These are phyloP conservation scores for Sabuloglossum arenarium DNA, from an alignment of 495 filamentous ascomycete species.

Conservation along the genomic window DNA sequence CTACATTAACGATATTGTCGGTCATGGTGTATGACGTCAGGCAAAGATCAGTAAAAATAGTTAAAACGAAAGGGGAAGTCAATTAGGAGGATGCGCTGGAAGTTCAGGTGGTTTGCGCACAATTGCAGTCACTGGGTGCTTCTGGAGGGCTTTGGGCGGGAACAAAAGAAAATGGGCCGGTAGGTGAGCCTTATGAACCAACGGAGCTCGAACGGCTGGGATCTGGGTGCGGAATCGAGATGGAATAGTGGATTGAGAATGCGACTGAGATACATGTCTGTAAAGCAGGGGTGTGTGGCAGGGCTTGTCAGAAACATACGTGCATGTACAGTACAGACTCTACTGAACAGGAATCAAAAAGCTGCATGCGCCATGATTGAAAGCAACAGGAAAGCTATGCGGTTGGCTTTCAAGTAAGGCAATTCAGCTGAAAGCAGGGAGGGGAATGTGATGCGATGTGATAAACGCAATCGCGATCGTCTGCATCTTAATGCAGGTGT, in stretches of 20 bases:
- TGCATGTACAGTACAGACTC: too few species aligned
- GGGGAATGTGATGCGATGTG: neutral
- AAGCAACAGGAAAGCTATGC: neutral
- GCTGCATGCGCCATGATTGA: neutral
- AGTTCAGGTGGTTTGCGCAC: neutral
- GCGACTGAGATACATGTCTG: neutral
- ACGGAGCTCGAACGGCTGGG: neutral
- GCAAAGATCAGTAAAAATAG: neutral
- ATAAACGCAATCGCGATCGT: neutral
- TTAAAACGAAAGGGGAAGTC: neutral
- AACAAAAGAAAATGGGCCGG: neutral
- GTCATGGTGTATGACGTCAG: slow-evolving; percentile 12
- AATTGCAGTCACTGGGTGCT: neutral
- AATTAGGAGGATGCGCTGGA: neutral
- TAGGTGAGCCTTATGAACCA: neutral
- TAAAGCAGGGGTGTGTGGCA: neutral
- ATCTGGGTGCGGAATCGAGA: neutral
- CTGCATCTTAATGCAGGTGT: neutral
- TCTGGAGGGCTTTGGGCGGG: neutral
- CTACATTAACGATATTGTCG: slow-evolving; percentile 20
- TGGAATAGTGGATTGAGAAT: neutral
- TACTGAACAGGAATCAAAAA: too few species aligned
- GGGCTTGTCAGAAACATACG: neutral
- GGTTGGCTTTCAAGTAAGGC: neutral
- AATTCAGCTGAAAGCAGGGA: neutral